phyloP scores from a whole-genome alignment of 2,329 filamentous ascomycete genomes.

The Trichophyton mentagrophytes region DNA sequence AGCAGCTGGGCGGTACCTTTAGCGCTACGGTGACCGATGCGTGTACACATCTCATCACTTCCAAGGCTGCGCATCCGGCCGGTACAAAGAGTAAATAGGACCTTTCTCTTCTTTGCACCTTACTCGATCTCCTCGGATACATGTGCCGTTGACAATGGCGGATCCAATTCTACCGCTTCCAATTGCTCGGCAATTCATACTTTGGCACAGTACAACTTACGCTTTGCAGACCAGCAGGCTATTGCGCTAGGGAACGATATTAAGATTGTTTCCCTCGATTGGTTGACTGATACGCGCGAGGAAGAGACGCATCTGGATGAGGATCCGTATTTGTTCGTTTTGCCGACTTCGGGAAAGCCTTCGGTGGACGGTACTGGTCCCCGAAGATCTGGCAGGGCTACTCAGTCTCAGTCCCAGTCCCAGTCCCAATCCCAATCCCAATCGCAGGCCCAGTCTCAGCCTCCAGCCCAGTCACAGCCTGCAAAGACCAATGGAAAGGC shows the following conservation, averaged over 20 bases:
- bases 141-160: not conserved
- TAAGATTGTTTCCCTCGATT: constrained; percentile 46
- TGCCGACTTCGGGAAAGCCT: not conserved
- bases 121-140: not conserved
- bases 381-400: constrained; percentile 8
- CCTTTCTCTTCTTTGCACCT: not conserved
- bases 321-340: constrained; percentile 25
- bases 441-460: not conserved
- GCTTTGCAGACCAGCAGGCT: constrained; percentile 28
- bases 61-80: constrained; percentile 27
- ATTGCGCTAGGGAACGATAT: constrained; percentile 29
- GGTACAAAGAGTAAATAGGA: constrained; percentile 24
- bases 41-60: constrained; percentile 30
- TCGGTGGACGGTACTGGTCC: constrained; percentile 7
- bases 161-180: not conserved
- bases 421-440: constrained; percentile 7
- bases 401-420: constrained; percentile 4
- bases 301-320: constrained; percentile 31
- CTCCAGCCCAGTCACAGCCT: constrained; percentile 6
- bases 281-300: constrained; percentile 47
- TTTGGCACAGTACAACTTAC: constrained; percentile 4
- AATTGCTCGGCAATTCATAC: not conserved
- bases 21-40: constrained; percentile 19
- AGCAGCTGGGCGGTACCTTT: constrained; percentile 25
- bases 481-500: constrained; percentile 21